Base-by-base conservation (phyloP, 2,329 filamentous ascomycete genomes). In the Cadophora malorum region DNA sequence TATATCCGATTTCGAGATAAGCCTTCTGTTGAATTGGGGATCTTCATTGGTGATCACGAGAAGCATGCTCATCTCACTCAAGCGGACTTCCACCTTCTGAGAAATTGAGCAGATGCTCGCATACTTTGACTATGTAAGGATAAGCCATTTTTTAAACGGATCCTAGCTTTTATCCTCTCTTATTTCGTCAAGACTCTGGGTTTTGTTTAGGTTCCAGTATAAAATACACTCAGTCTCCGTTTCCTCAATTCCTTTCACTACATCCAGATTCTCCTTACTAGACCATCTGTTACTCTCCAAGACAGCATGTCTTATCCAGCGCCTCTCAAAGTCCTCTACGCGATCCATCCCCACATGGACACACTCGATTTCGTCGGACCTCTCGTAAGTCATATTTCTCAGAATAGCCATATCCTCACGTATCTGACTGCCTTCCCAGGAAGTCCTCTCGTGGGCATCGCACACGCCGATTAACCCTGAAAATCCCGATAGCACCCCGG, bases 341-440 rank as follows among this genome's bases (percentile, higher is more conserved):
- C 82, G 73, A 80, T 86, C 67, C 84, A 84, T 76, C 79, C 82
- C 64, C 78, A 79, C 72, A 83, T 86, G 77, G 84, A 86, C 77
- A 82, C 83, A 55, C 80, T 86, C 67, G 84, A 87, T 77, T 81
- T 85, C 72, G 79, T 81, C 72, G 85, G 85, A 52, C 85, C 86
- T 59, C 80, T 87, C 65, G 45, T 49, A 21, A 49, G 45, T 49
- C n/a, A 47, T 21, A 6, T 49, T 6, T 38, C n/a, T 49, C 19
- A 21, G 21, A 16, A 21, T 19, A 49, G 19, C 3, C n/a, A 7
- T 21, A 14, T 49, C 7, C 10, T 21, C 45, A 3, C 45, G 21
- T 49, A 21, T 21, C 45, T 49, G 10, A 49, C 14, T 49, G 19
- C n/a, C 41, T 47, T 47, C 16, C 9, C n/a, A 49, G 45, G 85